Percentiles rank a stretch among this genome's conserved stretches.
Evolutionary conservation across 2,329 filamentous ascomycete species (phyloP).

Genomic region (Aspergillus awamori): DNA sequence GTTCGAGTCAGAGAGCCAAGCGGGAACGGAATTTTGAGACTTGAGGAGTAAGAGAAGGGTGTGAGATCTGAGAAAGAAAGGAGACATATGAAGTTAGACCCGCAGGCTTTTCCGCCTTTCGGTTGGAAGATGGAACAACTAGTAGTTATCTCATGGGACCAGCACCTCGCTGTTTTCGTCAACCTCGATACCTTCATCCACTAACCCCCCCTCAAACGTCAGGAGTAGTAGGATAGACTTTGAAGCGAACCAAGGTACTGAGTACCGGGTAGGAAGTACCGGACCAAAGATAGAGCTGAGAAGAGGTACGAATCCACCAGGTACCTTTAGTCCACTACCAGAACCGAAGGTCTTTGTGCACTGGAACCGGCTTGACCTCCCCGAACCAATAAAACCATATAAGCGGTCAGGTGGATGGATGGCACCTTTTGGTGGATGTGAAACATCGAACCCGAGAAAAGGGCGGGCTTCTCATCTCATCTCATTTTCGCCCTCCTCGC

Average conservation of each 20-base stretch:
- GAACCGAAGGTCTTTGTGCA: constrained; percentile 1
- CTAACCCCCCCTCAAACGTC: not conserved
- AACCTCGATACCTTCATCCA: not conserved
- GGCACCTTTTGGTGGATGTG: constrained; percentile 1
- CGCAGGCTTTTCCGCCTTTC: too few species aligned
- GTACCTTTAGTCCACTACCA: not conserved
- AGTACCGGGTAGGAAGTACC: constrained; percentile 3
- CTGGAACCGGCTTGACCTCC: constrained; percentile 3
- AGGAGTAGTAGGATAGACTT: not conserved
- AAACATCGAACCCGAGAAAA: not conserved
- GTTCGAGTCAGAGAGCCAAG: constrained; percentile 2
- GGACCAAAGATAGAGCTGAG: not conserved
- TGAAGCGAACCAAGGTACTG: not conserved
- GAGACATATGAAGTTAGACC: too few species aligned
- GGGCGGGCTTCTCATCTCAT: not conserved
- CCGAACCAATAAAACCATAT: constrained; percentile 3
- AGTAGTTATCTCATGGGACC: not conserved
- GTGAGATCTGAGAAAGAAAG: too few species aligned
- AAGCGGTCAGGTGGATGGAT: not conserved
- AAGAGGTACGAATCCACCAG: not conserved
- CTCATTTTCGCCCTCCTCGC: not conserved
- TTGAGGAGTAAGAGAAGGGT: not conserved
- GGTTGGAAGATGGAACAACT: not conserved
- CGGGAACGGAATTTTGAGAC: not conserved
- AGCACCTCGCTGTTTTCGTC: not conserved